Conservation (phyloP, 1,139 yeast species). For the Pichiaceae sp. region DNA sequence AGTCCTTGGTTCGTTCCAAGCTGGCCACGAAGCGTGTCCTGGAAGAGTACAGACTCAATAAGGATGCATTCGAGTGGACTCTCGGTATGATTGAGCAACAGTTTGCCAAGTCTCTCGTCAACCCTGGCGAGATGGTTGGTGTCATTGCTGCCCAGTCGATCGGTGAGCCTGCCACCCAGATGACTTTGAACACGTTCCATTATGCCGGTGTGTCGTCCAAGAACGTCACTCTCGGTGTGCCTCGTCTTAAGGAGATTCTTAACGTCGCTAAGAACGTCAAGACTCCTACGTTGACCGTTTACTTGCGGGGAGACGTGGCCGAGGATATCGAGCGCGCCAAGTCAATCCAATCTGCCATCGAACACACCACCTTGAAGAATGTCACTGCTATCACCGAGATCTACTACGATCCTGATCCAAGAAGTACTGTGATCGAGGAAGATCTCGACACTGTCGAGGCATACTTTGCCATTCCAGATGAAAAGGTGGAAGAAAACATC, state of each 20-base stretch:
- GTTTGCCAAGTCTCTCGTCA: conserved; percentile 86
- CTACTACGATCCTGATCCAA: conserved; percentile 96
- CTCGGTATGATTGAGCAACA: conserved; percentile 89
- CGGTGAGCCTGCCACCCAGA: conserved; percentile 99
- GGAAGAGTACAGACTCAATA: conserved; percentile 81
- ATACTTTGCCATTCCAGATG: conserved; percentile 96
- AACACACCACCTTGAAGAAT: conserved; percentile 89
- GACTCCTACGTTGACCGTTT: conserved; percentile 96
- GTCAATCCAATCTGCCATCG: conserved; percentile 92
- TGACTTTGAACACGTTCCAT: conserved; percentile 99
- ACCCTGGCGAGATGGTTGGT: conserved; percentile 99
- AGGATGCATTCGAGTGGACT: conserved; percentile 92
- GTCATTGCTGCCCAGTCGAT: conserved; percentile 98
- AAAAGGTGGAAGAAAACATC: conserved; percentile 86
- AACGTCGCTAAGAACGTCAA: conserved; percentile 97
- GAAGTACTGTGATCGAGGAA: conserved; percentile 89
- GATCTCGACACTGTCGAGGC: conserved; percentile 97
- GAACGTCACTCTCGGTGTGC: conserved; percentile 98
- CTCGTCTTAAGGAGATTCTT: conserved; percentile 97
- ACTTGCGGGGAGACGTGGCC: conserved; percentile 72
- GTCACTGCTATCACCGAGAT: conserved; percentile 98
- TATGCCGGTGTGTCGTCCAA: conserved; percentile 99
- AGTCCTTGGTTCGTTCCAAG: conserved; percentile 86
- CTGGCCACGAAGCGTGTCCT: conserved; percentile 84
- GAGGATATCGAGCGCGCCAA: conserved; percentile 90